Base-by-base conservation (phyloP, 352 stramenopile species). In the Phytophthora ramorum region DNA sequence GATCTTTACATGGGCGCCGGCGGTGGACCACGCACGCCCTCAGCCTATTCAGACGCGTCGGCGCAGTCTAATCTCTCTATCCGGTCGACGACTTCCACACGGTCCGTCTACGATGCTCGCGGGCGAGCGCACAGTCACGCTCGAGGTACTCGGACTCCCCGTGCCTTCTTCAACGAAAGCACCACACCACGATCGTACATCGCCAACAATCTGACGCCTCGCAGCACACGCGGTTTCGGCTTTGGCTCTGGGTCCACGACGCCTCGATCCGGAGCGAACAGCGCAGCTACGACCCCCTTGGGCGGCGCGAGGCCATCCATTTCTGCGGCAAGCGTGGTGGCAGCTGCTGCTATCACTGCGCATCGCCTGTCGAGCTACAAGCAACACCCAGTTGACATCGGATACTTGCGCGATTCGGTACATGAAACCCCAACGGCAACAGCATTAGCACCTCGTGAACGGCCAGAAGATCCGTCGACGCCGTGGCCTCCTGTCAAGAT, bases 61-160 rank as follows among this genome's bases (percentile, higher is more conserved):
- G 83, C 75, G 19, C 79, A 88, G 44, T 93, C 85, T 19, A 93
- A 92, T 60, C 60, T 93, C 19, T 95, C 87, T 13, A 92, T 93
- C 48, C 85, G 82, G 7, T 93, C 85, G 5, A 91, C 85, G 5
- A 71, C 85, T 28, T 93, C 85, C 8, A 83, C 81, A 13, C 79
- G 81, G 19, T 93, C 85, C 0, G 64, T 86, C 8, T 66, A 76
- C 14, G 81, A 90, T 58, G 76, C 66, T 0, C 79, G 75, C 14
- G 73, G 72, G 20, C 45, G 49, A 57, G 54, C 38, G 19, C 63
- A 74, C 41, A 71, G 53, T 50, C 44, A 61, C 14, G 58, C 62
- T 10, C 52, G 41, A 60, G 59, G 43, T 24, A 59, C 57, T n/a
- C 72, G 62, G 20, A 74, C 63, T 9, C 66, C 68, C 16, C 62